A percentile compares a stretch with the other conserved stretches of the same genome.
Evolutionary conservation across 768 basidiomycete genomes (phyloP).

Genomic region (Amanita jacksonii): DNA sequence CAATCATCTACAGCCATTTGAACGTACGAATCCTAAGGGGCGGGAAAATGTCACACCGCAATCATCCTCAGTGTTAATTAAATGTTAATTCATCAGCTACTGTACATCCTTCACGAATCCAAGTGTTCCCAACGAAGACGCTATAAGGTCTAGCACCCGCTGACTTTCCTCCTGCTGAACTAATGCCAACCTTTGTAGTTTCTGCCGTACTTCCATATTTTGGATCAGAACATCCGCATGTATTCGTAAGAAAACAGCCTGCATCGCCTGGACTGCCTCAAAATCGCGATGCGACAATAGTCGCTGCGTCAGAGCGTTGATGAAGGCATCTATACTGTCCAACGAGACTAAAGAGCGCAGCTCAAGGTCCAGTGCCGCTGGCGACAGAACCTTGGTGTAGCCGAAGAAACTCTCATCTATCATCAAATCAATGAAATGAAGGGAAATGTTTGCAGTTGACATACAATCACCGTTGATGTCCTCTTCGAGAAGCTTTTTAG

Average conservation of each 20-base stretch:
- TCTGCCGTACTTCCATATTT: slow-evolving; percentile 52
- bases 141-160: slow-evolving; percentile 64
- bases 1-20: neutral
- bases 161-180: slow-evolving; percentile 73
- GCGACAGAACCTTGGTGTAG: slow-evolving; percentile 78
- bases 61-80: too few relatives aligned
- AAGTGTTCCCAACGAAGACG: slow-evolving; percentile 66
- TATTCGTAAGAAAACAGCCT: slow-evolving; percentile 74
- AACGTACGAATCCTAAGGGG: too few relatives aligned
- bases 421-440: neutral
- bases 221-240: slow-evolving; percentile 76
- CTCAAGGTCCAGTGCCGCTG: slow-evolving; percentile 87
- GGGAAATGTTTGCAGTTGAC: slow-evolving; percentile 17
- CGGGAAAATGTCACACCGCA: too few relatives aligned
- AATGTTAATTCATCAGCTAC: slow-evolving; percentile 23
- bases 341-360: slow-evolving; percentile 68
- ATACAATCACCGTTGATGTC: slow-evolving; percentile 57
- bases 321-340: slow-evolving; percentile 55
- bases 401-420: slow-evolving; percentile 77
- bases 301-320: slow-evolving; percentile 63
- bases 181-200: slow-evolving; percentile 47
- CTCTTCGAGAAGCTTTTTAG: slow-evolving; percentile 50
- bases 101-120: slow-evolving; percentile 65
- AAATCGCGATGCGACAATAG: slow-evolving; percentile 81
- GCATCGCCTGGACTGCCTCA: slow-evolving; percentile 86